These are phyloP conservation scores for Paraleonurus japonicus DNA, from an alignment of 257 asterid species.

Conservation along the genomic window DNA sequence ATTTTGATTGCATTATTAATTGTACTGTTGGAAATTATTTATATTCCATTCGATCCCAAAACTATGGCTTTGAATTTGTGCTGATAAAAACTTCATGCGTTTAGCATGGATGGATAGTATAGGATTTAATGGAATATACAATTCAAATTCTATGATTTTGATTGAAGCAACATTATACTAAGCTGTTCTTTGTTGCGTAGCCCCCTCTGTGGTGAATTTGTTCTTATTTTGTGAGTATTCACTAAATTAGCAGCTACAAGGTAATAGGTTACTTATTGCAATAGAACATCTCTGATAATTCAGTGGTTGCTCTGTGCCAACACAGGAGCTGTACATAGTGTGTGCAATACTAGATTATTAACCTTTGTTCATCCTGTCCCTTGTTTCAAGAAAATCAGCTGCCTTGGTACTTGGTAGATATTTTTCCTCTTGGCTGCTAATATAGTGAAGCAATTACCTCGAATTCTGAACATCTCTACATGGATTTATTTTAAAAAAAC, in stretches of 20 bases:
- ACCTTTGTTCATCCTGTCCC: background rate
- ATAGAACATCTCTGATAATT: background rate
- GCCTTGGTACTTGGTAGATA: background rate
- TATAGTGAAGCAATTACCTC: background rate
- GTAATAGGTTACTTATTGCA: background rate
- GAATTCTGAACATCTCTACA: background rate
- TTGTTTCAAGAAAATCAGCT: background rate
- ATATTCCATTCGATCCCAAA: background rate
- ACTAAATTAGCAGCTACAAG: background rate
- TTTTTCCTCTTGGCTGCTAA: background rate
- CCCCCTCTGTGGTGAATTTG: background rate
- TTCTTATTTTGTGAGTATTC: background rate
- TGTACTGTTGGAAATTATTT: background rate
- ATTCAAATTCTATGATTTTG: background rate
- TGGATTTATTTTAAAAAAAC: background rate
- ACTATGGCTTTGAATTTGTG: background rate
- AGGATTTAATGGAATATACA: background rate
- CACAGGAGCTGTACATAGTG: background rate
- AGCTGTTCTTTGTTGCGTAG: background rate
- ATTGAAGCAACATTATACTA: background rate
- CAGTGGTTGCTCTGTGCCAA: background rate
- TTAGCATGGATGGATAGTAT: background rate
- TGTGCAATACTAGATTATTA: background rate
- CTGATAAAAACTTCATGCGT: background rate
- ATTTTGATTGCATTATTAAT: background rate